phyloP scores from a whole-genome alignment of 2,329 filamentous ascomycete species.

The Fusarium tanahbumbuense region DNA sequence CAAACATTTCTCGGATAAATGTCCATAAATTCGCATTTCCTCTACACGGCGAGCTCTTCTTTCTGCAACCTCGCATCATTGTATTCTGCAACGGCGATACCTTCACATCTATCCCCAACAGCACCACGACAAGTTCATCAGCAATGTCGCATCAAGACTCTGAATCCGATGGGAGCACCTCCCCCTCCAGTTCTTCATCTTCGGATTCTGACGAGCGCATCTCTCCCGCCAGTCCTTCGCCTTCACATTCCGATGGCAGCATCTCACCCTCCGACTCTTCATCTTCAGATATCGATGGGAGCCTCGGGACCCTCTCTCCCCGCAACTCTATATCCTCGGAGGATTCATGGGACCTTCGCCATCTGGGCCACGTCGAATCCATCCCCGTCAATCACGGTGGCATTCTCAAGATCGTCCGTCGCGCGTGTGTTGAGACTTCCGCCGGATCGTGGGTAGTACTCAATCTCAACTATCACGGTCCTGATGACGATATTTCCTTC shows the following conservation, averaged over 20 bases:
- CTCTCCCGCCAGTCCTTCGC: no score
- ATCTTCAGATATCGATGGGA: no score
- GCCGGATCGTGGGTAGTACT: not conserved
- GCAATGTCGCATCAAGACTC: not conserved
- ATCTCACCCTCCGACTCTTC: no score
- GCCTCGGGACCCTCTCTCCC: no score
- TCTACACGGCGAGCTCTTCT: not conserved
- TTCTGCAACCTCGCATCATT: fast-evolving
- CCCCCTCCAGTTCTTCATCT: not conserved
- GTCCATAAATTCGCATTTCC: not conserved
- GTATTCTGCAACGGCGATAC: not conserved
- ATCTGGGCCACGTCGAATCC: not conserved
- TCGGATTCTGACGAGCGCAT: no score
- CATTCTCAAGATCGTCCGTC: not conserved
- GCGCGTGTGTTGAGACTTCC: not conserved
- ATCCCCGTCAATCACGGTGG: not conserved
- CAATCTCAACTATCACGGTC: not conserved
- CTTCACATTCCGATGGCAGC: no score
- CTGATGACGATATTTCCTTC: not conserved
- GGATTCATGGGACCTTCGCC: not conserved
- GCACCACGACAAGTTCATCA: no score
- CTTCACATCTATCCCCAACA: no score
- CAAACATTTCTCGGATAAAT: no score
- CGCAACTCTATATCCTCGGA: not conserved
- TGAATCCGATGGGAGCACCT: not conserved